A percentile compares a stretch with the other conserved stretches of the same genome.
Conservation (phyloP, 768 basidiomycete species). For the Calocybe indica region DNA sequence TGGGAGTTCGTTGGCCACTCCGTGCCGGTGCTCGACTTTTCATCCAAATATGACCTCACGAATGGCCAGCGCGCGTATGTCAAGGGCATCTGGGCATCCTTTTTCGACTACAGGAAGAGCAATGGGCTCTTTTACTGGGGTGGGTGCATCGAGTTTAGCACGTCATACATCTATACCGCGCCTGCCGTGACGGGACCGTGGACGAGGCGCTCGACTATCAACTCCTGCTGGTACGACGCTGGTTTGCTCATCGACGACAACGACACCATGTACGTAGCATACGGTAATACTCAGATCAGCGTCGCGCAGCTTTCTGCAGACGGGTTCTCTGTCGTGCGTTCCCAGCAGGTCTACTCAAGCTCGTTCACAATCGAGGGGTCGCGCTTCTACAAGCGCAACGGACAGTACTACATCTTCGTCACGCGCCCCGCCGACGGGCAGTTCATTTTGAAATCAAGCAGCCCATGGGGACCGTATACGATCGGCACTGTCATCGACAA, state of each 20-base stretch:
- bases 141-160: slow-evolving; percentile 11
- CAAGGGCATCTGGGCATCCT: slow-evolving; percentile 13
- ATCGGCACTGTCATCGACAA: slow-evolving; percentile 3
- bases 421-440: slow-evolving; percentile 7
- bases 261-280: slow-evolving; percentile 12
- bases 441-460: slow-evolving; percentile 6
- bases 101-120: slow-evolving; percentile 9
- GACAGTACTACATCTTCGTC: slow-evolving; percentile 12
- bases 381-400: slow-evolving; percentile 12
- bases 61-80: slow-evolving; percentile 13
- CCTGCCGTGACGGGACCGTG: slow-evolving; percentile 8
- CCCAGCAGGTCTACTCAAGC: slow-evolving; percentile 6
- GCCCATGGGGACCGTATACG: slow-evolving; percentile 10
- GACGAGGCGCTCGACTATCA: slow-evolving; percentile 9
- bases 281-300: slow-evolving; percentile 6
- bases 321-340: slow-evolving; percentile 4
- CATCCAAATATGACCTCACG: slow-evolving; percentile 10
- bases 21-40: slow-evolving; percentile 11
- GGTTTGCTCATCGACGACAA: slow-evolving; percentile 12
- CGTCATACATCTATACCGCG: slow-evolving; percentile 11
- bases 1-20: slow-evolving; percentile 14
- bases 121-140: slow-evolving; percentile 12
- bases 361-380: slow-evolving; percentile 9
- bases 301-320: slow-evolving; percentile 11
- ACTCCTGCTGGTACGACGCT: slow-evolving; percentile 12